phyloP scores from a whole-genome alignment of 331 rosid species.

The Arachis monticola region DNA sequence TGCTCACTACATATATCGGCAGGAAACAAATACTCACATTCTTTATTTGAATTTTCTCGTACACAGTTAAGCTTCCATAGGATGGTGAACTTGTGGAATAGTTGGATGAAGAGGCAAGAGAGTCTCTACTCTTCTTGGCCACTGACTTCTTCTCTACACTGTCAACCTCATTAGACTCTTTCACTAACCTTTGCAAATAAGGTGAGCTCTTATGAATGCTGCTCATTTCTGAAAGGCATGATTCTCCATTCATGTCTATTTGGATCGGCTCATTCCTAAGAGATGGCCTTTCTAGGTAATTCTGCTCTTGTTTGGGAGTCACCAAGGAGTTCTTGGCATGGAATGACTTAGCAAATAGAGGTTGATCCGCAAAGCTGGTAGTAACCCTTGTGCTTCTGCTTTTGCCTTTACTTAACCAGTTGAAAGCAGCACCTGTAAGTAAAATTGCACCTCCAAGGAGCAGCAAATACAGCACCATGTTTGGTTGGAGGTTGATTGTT shows the following conservation, averaged over 20 bases:
- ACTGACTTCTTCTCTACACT: constrained; percentile 52
- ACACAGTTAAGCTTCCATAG: constrained; percentile 84
- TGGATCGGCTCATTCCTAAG: constrained; percentile 46
- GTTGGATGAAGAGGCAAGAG: constrained; percentile 67
- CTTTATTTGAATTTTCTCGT: constrained; percentile 63
- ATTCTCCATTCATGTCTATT: constrained; percentile 51
- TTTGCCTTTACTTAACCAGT: constrained; percentile 42
- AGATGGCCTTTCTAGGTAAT: constrained; percentile 39
- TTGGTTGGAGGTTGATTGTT: constrained; percentile 20
- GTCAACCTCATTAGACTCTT: constrained; percentile 45
- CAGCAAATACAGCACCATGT: constrained; percentile 36
- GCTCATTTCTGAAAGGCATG: constrained; percentile 74
- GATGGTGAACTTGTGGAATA: constrained; percentile 62
- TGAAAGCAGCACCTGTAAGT: constrained; percentile 46
- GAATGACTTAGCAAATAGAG: constrained; percentile 32
- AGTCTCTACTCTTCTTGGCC: constrained; percentile 69
- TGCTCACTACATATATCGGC: not conserved
- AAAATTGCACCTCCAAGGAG: constrained; percentile 38
- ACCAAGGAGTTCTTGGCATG: constrained; percentile 22
- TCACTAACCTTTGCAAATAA: constrained; percentile 22
- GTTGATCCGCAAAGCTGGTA: constrained; percentile 26
- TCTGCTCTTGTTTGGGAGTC: constrained; percentile 25
- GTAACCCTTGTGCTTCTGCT: constrained; percentile 30
- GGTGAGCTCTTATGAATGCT: constrained; percentile 57
- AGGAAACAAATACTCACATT: constrained; percentile 42